Base-by-base conservation (phyloP, 176 grass and related monocot species). In the Poa pratensis region DNA sequence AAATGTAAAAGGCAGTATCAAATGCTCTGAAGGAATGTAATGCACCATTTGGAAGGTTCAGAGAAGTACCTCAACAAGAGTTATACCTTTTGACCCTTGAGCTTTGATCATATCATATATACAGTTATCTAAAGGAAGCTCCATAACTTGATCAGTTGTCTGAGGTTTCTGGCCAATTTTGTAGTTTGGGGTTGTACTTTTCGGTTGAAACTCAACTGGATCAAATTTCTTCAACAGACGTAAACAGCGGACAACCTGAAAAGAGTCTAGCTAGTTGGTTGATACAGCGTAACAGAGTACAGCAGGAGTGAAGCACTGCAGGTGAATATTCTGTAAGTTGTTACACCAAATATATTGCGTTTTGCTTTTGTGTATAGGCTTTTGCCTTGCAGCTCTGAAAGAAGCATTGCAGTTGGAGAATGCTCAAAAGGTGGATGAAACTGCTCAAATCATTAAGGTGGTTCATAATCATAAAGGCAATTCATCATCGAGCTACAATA, bases 21-120 rank as follows among this genome's bases (percentile, higher is more conserved):
- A 52, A 62, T 71, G 42, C 34, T 79, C 27, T 64, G 55, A 88
- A 64, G 27, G 22, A 54, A 75, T 75, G 9, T 71, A 78, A 30
- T 4, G 18, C 85, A 75, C 70, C 7, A 46, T 18, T 20, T 84
- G 9, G 27, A 79, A 85, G n/a, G 77, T 87, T 67, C 22, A 48
- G 75, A 63, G 30, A 84, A 60, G 43, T 95, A 98, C 96, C 96
- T 95, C 91, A 78, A 86, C 84, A 83, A 98, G 92, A 30, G 93
- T 98, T 80, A 95, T 94, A 76, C 96, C 96, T 92, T 90, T 94
- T 79, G 90, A 79, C 60, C 96, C 96, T 89, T 91, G 83, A 26
- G 69, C 86, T 88, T 90, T 91, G 80, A 98, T 88, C 93, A 98
- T 95, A 90, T 95, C 93, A 48, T 98, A 98, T 82, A 98, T 94